phyloP scores from a whole-genome alignment of 176 grass and related monocot genomes.

The Thalia dealbata region DNA sequence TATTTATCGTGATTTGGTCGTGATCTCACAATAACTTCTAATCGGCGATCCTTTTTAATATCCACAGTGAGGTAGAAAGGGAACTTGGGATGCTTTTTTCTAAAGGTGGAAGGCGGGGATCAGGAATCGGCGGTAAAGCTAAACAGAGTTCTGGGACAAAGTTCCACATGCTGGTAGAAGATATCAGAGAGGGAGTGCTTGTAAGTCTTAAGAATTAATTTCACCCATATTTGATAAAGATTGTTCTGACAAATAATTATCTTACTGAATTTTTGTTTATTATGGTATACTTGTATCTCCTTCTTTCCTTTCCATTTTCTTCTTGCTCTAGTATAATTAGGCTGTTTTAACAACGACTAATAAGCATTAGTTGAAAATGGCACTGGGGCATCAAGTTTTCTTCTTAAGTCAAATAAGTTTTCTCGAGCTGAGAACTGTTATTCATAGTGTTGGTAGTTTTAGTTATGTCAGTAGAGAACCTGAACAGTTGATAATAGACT shows the following conservation, averaged over 20 bases:
- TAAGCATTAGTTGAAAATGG: neutral
- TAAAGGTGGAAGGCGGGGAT: slow-evolving; percentile 35
- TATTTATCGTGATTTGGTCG: neutral
- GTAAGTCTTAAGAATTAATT: slow-evolving; percentile 38
- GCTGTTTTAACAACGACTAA: neutral
- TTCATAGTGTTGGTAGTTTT: neutral
- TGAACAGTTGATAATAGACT: neutral
- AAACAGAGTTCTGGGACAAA: slow-evolving; percentile 49
- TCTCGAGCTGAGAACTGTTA: neutral
- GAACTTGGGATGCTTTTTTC: slow-evolving; percentile 90
- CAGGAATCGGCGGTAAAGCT: slow-evolving; percentile 48
- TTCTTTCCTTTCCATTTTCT: neutral
- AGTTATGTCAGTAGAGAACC: neutral
- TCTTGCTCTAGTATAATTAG: neutral
- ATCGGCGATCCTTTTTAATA: slow-evolving; percentile 9
- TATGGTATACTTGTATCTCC: neutral
- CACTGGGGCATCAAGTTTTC: neutral
- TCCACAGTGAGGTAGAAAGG: slow-evolving; percentile 75
- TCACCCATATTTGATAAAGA: neutral
- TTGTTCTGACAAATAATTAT: neutral
- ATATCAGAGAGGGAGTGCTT: slow-evolving; percentile 89
- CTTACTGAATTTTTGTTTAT: neutral
- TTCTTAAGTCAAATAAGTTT: neutral
- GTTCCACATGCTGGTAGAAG: slow-evolving; percentile 94
- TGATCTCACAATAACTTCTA: neutral